Evolutionary conservation across 306 rosid genomes (phyloP).

Genomic region (Pyrus pyrifolia): DNA sequence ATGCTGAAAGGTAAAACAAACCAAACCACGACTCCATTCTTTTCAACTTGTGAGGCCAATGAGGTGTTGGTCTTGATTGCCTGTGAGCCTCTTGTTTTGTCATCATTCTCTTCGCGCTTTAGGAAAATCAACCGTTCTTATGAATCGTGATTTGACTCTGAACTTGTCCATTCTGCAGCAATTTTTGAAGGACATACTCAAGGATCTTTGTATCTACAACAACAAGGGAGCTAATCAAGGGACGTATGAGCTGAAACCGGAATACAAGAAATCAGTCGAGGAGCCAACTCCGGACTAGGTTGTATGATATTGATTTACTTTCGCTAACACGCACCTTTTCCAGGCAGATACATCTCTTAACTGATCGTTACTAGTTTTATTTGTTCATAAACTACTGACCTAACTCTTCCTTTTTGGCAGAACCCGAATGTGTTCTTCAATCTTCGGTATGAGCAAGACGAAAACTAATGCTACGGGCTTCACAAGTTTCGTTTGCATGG

Average conservation of each 20-base stretch:
- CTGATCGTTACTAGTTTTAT: not conserved
- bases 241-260: slow-evolving; percentile 87
- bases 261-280: slow-evolving; percentile 58
- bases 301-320: slow-evolving; percentile 4
- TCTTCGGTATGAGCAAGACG: not conserved
- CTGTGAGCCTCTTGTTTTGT: not conserved
- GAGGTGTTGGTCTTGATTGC: not conserved
- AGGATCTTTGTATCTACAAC: slow-evolving; percentile 80
- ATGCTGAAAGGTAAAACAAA: not conserved
- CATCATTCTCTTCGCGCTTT: not conserved
- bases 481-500: not conserved
- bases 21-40: no score
- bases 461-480: not conserved
- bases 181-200: slow-evolving; percentile 85
- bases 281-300: slow-evolving; percentile 27
- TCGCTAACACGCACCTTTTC: not conserved
- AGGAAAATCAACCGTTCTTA: not conserved
- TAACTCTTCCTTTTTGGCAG: not conserved
- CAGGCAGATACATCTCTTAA: not conserved
- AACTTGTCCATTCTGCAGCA: slow-evolving; percentile 49
- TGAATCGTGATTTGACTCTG: not conserved
- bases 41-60: not conserved
- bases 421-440: not conserved
- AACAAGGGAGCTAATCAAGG: slow-evolving; percentile 89
- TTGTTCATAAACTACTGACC: slow-evolving; percentile 7